A percentile compares a stretch with the other conserved stretches of the same genome.
phyloP scores from a whole-genome alignment of 148 eudicot genomes.

The Nepenthes mirabilis region DNA sequence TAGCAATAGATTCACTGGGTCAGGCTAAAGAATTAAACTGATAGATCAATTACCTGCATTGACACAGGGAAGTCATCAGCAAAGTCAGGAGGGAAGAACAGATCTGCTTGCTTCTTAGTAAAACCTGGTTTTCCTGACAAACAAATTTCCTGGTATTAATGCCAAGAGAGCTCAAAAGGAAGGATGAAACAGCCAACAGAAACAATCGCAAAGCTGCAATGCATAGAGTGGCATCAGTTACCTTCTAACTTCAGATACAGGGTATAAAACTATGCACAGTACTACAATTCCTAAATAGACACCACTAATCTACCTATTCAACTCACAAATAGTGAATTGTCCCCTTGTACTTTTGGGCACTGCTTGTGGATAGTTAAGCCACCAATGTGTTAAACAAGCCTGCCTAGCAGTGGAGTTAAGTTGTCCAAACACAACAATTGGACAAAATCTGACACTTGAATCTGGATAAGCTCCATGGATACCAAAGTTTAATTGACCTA shows the following conservation, averaged over 20 bases:
- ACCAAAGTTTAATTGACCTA: too few species aligned
- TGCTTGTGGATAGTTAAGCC: too few species aligned
- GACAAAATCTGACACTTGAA: too few species aligned
- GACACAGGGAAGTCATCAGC: slow-evolving; percentile 71
- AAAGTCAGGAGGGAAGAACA: slow-evolving; percentile 76
- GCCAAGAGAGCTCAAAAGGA: background rate
- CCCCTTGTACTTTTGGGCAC: too few species aligned
- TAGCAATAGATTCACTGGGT: background rate
- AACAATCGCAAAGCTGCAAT: too few species aligned
- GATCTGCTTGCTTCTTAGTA: slow-evolving; percentile 69
- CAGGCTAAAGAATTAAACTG: background rate
- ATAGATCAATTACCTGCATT: slow-evolving; percentile 46
- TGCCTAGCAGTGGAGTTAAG: background rate
- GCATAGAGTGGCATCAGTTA: background rate
- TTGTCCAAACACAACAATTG: too few species aligned
- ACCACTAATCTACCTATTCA: background rate
- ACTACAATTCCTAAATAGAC: background rate
- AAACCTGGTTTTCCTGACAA: slow-evolving; percentile 48
- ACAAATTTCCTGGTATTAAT: slow-evolving; percentile 1
- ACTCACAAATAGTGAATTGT: background rate
- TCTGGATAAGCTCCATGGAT: too few species aligned
- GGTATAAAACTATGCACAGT: background rate
- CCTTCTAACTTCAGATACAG: background rate
- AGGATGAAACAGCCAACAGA: too few species aligned
- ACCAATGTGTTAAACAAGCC: too few species aligned